Conservation (phyloP, 495 filamentous ascomycete species). For the Rusavskia elegans region DNA sequence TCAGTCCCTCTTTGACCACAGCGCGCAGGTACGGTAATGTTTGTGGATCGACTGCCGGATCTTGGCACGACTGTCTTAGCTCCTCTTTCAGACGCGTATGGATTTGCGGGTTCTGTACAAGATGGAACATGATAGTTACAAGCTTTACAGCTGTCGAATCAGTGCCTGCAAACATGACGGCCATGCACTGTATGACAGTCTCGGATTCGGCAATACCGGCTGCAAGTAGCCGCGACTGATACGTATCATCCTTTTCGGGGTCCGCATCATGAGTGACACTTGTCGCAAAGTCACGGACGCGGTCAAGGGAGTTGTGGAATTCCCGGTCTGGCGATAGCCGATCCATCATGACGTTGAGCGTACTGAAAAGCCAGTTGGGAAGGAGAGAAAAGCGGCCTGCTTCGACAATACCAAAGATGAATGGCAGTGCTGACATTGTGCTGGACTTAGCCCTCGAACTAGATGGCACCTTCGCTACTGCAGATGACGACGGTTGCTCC, state of each 20-base stretch:
- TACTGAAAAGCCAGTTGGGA: constrained; percentile 3
- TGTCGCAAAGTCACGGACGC: constrained; percentile 31
- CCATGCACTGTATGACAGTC: constrained; percentile 28
- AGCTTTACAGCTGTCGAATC: constrained; percentile 34
- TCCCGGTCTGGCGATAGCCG: neutral
- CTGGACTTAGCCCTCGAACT: neutral
- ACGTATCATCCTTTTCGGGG: constrained; percentile 18
- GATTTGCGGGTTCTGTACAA: neutral
- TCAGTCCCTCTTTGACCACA: constrained; percentile 27
- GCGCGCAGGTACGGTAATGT: constrained; percentile 23
- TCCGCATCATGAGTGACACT: constrained; percentile 16
- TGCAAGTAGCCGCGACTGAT: constrained; percentile 30
- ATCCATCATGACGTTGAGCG: neutral
- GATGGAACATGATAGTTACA: constrained; percentile 25
- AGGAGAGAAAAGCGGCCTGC: constrained; percentile 4
- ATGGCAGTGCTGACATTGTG: constrained; percentile 1
- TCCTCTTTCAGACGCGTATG: neutral
- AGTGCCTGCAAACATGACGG: constrained; percentile 26
- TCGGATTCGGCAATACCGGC: constrained; percentile 24
- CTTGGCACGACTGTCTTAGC: neutral
- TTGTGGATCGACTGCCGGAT: neutral
- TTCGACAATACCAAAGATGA: constrained; percentile 30
- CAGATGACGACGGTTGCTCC: neutral
- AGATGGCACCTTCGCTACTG: neutral
- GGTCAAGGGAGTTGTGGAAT: neutral